Percentiles rank a stretch among this genome's conserved stretches.
These are phyloP conservation scores for Pyrenophora graminea DNA, from an alignment of 2,329 filamentous ascomycete genomes.

Conservation along the genomic window DNA sequence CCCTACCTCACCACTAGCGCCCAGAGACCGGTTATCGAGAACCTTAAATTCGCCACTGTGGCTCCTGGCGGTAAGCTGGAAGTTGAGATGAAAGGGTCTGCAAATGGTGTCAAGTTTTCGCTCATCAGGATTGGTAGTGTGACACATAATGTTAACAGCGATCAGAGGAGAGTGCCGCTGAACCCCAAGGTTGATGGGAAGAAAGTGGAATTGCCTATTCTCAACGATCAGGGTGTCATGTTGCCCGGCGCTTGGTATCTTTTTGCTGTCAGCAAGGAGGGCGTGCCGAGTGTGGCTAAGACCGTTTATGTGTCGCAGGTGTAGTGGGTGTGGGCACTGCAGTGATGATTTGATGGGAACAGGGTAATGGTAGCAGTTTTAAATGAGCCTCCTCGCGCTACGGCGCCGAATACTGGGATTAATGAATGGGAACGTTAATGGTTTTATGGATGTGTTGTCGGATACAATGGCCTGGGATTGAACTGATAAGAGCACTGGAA, in stretches of 20 bases:
- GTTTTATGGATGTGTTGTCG: no score
- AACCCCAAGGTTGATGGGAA: slow-evolving; percentile 1
- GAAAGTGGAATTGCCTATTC: slow-evolving; percentile 13
- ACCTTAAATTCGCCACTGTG: slow-evolving; percentile 5
- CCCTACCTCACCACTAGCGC: slow-evolving; percentile 55
- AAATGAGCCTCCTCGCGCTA: background rate
- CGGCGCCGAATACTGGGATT: no score
- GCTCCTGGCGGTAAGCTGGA: slow-evolving; percentile 17
- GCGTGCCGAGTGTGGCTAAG: slow-evolving; percentile 24
- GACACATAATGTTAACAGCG: slow-evolving; percentile 29
- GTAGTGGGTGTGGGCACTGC: background rate
- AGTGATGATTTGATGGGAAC: background rate
- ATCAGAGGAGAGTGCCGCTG: slow-evolving; percentile 26
- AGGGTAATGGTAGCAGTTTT: background rate
- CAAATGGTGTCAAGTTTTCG: slow-evolving; percentile 14
- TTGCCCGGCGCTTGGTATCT: slow-evolving; percentile 26
- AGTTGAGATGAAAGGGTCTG: slow-evolving; percentile 15
- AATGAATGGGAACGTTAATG: background rate
- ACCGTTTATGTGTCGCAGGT: slow-evolving; percentile 14
- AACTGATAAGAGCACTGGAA: no score
- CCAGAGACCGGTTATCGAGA: slow-evolving; percentile 19
- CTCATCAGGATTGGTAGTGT: slow-evolving; percentile 29
- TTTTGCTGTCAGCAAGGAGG: slow-evolving; percentile 20
- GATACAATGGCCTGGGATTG: background rate
- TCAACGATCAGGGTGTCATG: slow-evolving; percentile 18